A percentile compares a stretch with the other conserved stretches of the same genome.
These are phyloP conservation scores for Echeveria elegans DNA, from an alignment of 164 flowering plant species.

Conservation along the genomic window DNA sequence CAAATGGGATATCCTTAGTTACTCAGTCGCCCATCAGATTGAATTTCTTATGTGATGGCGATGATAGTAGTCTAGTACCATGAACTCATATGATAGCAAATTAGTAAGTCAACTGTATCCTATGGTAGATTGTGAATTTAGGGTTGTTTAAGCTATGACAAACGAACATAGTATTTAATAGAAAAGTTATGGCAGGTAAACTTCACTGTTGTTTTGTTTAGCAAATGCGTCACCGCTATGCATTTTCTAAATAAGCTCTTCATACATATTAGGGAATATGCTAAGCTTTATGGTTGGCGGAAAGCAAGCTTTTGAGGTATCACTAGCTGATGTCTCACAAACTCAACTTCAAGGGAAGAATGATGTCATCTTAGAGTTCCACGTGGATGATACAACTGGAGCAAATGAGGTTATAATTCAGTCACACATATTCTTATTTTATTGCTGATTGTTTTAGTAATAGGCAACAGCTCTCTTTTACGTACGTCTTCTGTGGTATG, in stretches of 20 bases:
- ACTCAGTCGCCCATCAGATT: too few species aligned
- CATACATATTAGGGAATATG: conserved; percentile 55
- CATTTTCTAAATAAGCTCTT: background rate
- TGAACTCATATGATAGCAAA: background rate
- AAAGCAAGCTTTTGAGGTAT: conserved; percentile 94
- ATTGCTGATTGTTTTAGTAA: background rate
- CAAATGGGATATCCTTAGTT: too few species aligned
- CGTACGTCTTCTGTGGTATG: background rate
- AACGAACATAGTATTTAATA: too few species aligned
- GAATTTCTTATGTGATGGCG: too few species aligned
- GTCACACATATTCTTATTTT: background rate
- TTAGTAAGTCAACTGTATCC: background rate
- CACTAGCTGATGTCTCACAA: conserved; percentile 91
- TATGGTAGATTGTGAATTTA: background rate
- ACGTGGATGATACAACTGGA: conserved; percentile 93
- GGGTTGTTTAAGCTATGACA: background rate
- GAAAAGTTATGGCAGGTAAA: too few species aligned
- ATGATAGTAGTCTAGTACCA: background rate
- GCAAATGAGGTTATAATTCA: conserved; percentile 70
- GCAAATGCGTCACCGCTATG: background rate
- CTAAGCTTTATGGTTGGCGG: conserved; percentile 65
- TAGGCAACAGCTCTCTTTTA: background rate
- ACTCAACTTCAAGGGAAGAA: conserved; percentile 93
- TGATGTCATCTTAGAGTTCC: conserved; percentile 91
- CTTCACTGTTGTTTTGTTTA: background rate